A percentile compares a stretch with the other conserved stretches of the same genome.
These are phyloP conservation scores for Aphanomyces astaci DNA, from an alignment of 352 stramenopile species.

Conservation along the genomic window DNA sequence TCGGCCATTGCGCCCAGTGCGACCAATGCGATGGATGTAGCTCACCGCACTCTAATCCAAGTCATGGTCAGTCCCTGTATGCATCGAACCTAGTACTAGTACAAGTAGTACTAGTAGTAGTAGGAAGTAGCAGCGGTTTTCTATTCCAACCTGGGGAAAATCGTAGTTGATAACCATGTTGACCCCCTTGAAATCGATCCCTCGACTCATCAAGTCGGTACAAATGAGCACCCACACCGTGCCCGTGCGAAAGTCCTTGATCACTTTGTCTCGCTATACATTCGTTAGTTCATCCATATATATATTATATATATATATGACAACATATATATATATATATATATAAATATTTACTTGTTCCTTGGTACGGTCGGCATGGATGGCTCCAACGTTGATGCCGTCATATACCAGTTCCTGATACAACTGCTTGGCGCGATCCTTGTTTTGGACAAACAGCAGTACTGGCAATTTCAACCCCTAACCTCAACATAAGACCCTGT, in stretches of 20 bases:
- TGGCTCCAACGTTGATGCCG: conserved; percentile 95
- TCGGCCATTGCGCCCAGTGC: conserved; percentile 89
- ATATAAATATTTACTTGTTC: conserved; percentile 34
- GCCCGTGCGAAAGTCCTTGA: conserved; percentile 94
- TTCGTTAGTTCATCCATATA: not conserved
- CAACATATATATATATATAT: no score
- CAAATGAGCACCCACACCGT: conserved; percentile 98
- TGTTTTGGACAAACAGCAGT: conserved; percentile 98
- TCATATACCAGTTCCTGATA: conserved; percentile 98
- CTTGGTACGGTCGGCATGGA: conserved; percentile 93
- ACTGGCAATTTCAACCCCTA: conserved; percentile 91
- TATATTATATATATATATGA: no score
- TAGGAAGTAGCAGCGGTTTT: no score
- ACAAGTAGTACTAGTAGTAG: no score
- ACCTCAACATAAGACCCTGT: no score
- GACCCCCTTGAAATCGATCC: conserved; percentile 99
- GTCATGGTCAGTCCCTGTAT: not conserved
- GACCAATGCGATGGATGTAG: conserved; percentile 97
- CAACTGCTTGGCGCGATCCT: conserved; percentile 96
- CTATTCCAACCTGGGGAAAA: conserved; percentile 79
- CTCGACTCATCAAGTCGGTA: conserved; percentile 97
- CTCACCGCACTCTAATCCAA: conserved; percentile 61
- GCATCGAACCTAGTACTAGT: no score
- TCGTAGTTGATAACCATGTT: conserved; percentile 99
- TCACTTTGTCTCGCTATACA: conserved; percentile 85